Percentiles rank a stretch among this genome's conserved stretches.
These are phyloP conservation scores for Mortierella sp. DNA, from an alignment of 371 early-diverging fungal genomes.

Conservation along the genomic window DNA sequence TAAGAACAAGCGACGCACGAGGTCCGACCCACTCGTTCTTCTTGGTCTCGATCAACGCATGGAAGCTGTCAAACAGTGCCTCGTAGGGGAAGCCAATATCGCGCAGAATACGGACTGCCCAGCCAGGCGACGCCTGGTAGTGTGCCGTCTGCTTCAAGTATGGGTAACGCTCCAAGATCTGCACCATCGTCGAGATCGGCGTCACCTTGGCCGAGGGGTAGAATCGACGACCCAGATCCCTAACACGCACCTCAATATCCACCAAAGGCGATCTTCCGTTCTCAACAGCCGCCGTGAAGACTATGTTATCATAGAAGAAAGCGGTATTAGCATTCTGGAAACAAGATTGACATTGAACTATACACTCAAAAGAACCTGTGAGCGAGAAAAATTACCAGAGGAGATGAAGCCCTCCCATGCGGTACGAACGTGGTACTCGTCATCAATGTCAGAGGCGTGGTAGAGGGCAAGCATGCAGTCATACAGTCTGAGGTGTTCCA, in stretches of 20 bases:
- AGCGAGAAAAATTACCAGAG: conserved; percentile 45
- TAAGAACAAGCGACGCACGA: conserved; percentile 42
- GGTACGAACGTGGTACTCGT: conserved; percentile 62
- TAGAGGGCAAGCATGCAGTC: conserved; percentile 73
- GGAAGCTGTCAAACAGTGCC: conserved; percentile 56
- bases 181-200: conserved; percentile 49
- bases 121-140: conserved; percentile 34
- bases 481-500: conserved; percentile 69
- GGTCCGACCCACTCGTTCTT: conserved; percentile 54
- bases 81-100: conserved; percentile 56
- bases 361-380: not conserved
- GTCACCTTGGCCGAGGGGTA: conserved; percentile 64
- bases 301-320: not conserved
- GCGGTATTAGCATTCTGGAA: no score
- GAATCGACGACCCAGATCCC: conserved; percentile 61
- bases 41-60: conserved; percentile 50
- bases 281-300: conserved; percentile 39
- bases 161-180: conserved; percentile 50
- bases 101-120: conserved; percentile 51
- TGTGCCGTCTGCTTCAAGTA: conserved; percentile 39
- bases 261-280: conserved; percentile 47
- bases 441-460: conserved; percentile 70
- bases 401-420: conserved; percentile 69
- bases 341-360: not conserved
- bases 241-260: conserved; percentile 53